phyloP scores from a whole-genome alignment of 768 basidiomycete species.

The Pleurotus eryngii region DNA sequence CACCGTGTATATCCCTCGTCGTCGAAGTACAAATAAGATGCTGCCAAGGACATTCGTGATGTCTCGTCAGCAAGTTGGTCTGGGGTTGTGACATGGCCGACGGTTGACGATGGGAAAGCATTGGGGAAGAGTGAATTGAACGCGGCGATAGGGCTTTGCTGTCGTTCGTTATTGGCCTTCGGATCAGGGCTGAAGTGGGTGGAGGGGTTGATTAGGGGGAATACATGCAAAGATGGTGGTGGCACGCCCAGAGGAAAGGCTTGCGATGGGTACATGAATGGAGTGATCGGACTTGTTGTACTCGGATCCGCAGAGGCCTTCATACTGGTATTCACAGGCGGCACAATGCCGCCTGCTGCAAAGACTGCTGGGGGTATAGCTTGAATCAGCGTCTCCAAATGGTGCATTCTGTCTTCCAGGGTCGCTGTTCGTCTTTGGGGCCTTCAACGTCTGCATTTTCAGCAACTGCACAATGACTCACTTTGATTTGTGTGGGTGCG shows the following conservation, averaged over 20 bases:
- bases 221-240: conserved; percentile 74
- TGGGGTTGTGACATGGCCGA: conserved; percentile 15
- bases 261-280: conserved; percentile 38
- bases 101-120: conserved; percentile 20
- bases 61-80: conserved; percentile 57
- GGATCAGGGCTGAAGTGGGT: conserved; percentile 63
- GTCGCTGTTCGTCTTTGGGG: conserved; percentile 68
- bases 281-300: conserved; percentile 31
- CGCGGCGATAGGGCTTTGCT: conserved; percentile 40
- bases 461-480: conserved; percentile 32
- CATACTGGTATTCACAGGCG: conserved; percentile 21
- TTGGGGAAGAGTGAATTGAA: conserved; percentile 38
- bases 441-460: neutral
- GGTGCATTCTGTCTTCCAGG: conserved; percentile 86
- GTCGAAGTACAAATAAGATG: conserved; percentile 83
- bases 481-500: conserved; percentile 88
- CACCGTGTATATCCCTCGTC: conserved; percentile 85
- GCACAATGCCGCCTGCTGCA: conserved; percentile 47
- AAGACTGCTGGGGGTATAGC: conserved; percentile 83
- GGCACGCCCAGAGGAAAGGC: conserved; percentile 55
- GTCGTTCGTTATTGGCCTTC: conserved; percentile 36
- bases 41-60: conserved; percentile 62
- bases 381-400: conserved; percentile 80
- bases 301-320: conserved; percentile 24
- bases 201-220: conserved; percentile 79